Percentiles rank a stretch among this genome's conserved stretches.
phyloP scores from a whole-genome alignment of 23 red algal genomes.

The Gracilaria vermiculophylla region DNA sequence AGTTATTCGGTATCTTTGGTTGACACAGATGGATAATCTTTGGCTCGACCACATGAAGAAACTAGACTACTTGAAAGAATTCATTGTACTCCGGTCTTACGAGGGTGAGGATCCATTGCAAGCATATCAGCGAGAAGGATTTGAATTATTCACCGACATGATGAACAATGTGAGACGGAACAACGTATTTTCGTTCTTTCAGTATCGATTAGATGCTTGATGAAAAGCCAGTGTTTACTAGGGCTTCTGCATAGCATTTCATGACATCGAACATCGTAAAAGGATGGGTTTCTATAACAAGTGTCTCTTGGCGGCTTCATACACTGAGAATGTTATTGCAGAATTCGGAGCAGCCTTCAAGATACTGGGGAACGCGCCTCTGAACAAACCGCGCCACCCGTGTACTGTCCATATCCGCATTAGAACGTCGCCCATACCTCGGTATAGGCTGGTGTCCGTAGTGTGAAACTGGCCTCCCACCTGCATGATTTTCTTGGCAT shows the following conservation, averaged over 20 bases:
- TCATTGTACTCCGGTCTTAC: constrained; percentile 75
- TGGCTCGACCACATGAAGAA: constrained; percentile 90
- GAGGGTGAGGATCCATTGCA: constrained; percentile 79
- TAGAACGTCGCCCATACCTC: constrained; percentile 47
- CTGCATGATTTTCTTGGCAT: constrained; percentile 84
- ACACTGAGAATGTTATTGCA: constrained; percentile 74
- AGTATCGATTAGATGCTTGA: constrained; percentile 60
- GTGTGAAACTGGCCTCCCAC: constrained; percentile 57
- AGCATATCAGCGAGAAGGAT: constrained; percentile 79
- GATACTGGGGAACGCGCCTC: constrained; percentile 65
- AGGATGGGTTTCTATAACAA: background rate
- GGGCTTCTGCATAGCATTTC: too few species aligned
- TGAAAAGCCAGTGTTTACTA: too few species aligned
- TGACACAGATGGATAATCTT: constrained; percentile 82
- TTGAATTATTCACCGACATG: constrained; percentile 82
- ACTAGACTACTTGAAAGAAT: constrained; percentile 82
- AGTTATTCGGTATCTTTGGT: constrained; percentile 74
- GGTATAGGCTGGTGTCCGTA: background rate
- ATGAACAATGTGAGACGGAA: constrained; percentile 71
- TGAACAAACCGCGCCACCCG: constrained; percentile 63
- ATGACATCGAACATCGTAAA: too few species aligned
- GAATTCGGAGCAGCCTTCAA: constrained; percentile 82
- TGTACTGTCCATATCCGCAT: constrained; percentile 25
- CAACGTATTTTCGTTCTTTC: constrained; percentile 91
- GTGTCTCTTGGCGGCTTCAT: constrained; percentile 36